These are phyloP conservation scores for Wickerhamiella spandovensis DNA, from an alignment of 805 yeast genomes.

Conservation along the genomic window DNA sequence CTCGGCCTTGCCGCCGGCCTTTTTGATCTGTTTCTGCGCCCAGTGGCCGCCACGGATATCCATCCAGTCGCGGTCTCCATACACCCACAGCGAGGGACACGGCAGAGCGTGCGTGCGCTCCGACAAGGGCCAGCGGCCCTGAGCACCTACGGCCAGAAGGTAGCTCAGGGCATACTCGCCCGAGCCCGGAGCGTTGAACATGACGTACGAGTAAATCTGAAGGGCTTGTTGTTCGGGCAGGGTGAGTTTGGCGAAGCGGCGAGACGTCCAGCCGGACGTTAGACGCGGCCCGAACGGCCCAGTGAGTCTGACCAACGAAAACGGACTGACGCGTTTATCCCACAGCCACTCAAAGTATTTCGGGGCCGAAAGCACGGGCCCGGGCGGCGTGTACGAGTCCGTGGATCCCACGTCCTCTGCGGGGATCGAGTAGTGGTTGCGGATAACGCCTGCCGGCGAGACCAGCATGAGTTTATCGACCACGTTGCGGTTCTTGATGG, in stretches of 20 bases:
- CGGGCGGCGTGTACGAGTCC: slow-evolving; percentile 5
- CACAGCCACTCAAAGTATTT: slow-evolving; percentile 68
- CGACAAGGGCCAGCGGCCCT: slow-evolving; percentile 62
- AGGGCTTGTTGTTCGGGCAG: slow-evolving; percentile 36
- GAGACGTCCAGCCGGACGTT: slow-evolving; percentile 78
- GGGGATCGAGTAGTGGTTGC: slow-evolving; percentile 28
- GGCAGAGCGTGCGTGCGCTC: slow-evolving; percentile 36
- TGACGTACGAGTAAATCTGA: slow-evolving; percentile 70
- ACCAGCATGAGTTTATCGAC: slow-evolving; percentile 62
- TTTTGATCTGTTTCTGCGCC: slow-evolving; percentile 22
- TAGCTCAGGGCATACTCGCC: slow-evolving; percentile 88
- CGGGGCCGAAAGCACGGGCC: slow-evolving; percentile 33
- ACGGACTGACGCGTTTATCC: slow-evolving; percentile 82
- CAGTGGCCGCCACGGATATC: slow-evolving; percentile 30
- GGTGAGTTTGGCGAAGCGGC: slow-evolving; percentile 56
- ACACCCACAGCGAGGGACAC: slow-evolving; percentile 66
- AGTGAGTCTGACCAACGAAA: slow-evolving; percentile 57
- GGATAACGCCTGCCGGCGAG: slow-evolving; percentile 78
- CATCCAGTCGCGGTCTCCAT: slow-evolving; percentile 74
- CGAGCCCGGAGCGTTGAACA: slow-evolving; percentile 76
- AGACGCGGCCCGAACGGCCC: slow-evolving; percentile 76
- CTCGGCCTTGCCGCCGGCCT: slow-evolving; percentile 18
- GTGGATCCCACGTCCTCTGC: slow-evolving; percentile 11
- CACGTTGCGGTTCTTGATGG: slow-evolving; percentile 43
- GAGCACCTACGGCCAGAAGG: slow-evolving; percentile 81